Conservation (phyloP, 805 yeast species). For the Schwanniomyces pseudopolymorphus region DNA sequence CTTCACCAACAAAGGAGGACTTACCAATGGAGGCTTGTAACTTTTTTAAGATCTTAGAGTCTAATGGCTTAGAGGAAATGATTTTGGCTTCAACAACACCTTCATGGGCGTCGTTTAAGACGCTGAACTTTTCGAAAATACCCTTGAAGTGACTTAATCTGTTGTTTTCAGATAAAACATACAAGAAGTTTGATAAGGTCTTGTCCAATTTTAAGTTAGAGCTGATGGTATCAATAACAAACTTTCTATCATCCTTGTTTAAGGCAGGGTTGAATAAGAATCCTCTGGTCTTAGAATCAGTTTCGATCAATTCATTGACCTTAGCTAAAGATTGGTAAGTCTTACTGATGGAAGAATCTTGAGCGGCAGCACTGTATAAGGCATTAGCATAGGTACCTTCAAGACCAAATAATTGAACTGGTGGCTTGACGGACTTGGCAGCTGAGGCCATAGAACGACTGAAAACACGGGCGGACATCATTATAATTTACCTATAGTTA, state of each 20-base stretch:
- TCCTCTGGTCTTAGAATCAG: constrained; percentile 62
- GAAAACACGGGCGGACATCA: constrained; percentile 64
- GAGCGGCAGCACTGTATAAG: constrained; percentile 85
- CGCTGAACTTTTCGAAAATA: constrained; percentile 68
- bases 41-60: constrained; percentile 73
- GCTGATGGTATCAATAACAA: constrained; percentile 63
- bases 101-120: constrained; percentile 82
- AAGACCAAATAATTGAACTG: constrained; percentile 90
- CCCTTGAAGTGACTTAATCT: constrained; percentile 70
- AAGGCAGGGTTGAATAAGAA: constrained; percentile 82
- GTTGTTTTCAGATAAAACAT: constrained; percentile 91
- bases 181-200: constrained; percentile 75
- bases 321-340: constrained; percentile 64
- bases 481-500: background rate
- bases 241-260: constrained; percentile 68
- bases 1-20: constrained; percentile 80
- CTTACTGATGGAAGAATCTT: constrained; percentile 71
- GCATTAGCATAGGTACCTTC: constrained; percentile 98
- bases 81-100: constrained; percentile 93
- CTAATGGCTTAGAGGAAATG: constrained; percentile 84
- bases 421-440: constrained; percentile 67
- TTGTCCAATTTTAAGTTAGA: constrained; percentile 55
- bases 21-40: constrained; percentile 74
- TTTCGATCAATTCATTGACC: constrained; percentile 52
- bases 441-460: constrained; percentile 75